Evolutionary conservation across 2,329 filamentous ascomycete genomes (phyloP).

Genomic region (Raffaelea ambrosiae): DNA sequence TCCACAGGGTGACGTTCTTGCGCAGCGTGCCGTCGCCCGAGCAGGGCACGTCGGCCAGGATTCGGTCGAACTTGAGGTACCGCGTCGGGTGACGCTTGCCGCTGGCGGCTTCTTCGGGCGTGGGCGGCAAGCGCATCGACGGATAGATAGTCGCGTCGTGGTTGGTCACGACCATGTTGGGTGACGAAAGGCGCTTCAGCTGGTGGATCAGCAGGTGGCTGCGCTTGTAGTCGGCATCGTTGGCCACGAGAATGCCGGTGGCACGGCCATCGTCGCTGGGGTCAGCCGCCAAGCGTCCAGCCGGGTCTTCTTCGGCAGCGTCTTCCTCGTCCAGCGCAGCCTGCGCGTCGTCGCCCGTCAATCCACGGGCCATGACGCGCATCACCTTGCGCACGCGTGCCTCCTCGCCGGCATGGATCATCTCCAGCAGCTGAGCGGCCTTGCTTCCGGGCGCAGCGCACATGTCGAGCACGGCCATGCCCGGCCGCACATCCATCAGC

Average conservation of each 20-base stretch:
- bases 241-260: slow-evolving; percentile 87
- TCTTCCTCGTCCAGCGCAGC: slow-evolving; percentile 32
- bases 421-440: slow-evolving; percentile 88
- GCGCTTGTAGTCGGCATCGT: slow-evolving; percentile 94
- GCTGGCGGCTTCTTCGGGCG: slow-evolving; percentile 21
- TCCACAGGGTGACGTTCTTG: slow-evolving; percentile 93
- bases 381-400: slow-evolving; percentile 68
- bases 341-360: slow-evolving; percentile 36
- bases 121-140: slow-evolving; percentile 72
- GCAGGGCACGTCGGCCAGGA: slow-evolving; percentile 93
- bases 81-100: slow-evolving; percentile 1
- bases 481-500: slow-evolving; percentile 81
- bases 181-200: slow-evolving; percentile 92
- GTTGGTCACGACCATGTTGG: slow-evolving; percentile 94
- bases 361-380: slow-evolving; percentile 44
- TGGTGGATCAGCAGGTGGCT: slow-evolving; percentile 97
- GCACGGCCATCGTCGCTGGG: slow-evolving; percentile 72
- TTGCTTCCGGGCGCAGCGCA: slow-evolving; percentile 97
- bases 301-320: slow-evolving; percentile 21
- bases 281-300: slow-evolving; percentile 47
- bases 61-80: slow-evolving; percentile 95
- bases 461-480: slow-evolving; percentile 90
- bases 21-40: slow-evolving; percentile 89
- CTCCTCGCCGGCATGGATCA: slow-evolving; percentile 90
- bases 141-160: slow-evolving; percentile 96